Evolutionary conservation across 2,329 filamentous ascomycete species (phyloP).

Genomic region (Penicillium sclerotigenum): DNA sequence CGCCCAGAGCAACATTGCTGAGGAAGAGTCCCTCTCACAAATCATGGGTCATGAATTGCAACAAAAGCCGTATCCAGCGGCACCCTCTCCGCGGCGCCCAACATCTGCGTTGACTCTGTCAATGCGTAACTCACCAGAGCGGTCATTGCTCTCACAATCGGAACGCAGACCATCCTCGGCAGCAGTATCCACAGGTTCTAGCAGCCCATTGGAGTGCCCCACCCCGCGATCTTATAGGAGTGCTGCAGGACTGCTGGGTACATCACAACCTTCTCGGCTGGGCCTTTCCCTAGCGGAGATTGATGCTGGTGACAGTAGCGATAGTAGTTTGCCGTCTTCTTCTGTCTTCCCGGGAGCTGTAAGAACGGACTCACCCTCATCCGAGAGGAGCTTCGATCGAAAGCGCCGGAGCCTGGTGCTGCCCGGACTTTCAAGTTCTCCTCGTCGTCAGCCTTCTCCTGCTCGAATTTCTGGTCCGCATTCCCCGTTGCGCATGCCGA

Average conservation of each 20-base stretch:
- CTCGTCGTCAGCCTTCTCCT: conserved; percentile 83
- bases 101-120: conserved; percentile 56
- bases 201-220: conserved; percentile 83
- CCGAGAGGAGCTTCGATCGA: conserved; percentile 79
- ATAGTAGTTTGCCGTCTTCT: conserved; percentile 84
- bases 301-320: conserved; percentile 75
- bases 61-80: conserved; percentile 7
- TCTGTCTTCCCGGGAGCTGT: conserved; percentile 68
- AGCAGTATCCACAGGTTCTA: conserved; percentile 76
- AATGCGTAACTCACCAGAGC: conserved; percentile 54
- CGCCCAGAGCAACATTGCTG: conserved; percentile 2
- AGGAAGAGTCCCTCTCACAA: conserved; percentile 11
- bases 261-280: conserved; percentile 62
- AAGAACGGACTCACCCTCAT: conserved; percentile 84
- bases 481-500: conserved; percentile 80
- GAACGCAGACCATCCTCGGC: conserved; percentile 55
- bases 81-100: conserved; percentile 20
- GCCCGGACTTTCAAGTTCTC: conserved; percentile 69
- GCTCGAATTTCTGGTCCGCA: conserved; percentile 71
- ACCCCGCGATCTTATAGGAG: conserved; percentile 81
- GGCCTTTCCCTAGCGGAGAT: conserved; percentile 78
- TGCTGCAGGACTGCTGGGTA: conserved; percentile 55
- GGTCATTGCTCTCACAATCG: conserved; percentile 43
- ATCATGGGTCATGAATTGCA: conserved; percentile 12
- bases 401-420: conserved; percentile 85